These are phyloP conservation scores for Fonsecaea nubica DNA, from an alignment of 2,329 filamentous ascomycete genomes.

Conservation along the genomic window DNA sequence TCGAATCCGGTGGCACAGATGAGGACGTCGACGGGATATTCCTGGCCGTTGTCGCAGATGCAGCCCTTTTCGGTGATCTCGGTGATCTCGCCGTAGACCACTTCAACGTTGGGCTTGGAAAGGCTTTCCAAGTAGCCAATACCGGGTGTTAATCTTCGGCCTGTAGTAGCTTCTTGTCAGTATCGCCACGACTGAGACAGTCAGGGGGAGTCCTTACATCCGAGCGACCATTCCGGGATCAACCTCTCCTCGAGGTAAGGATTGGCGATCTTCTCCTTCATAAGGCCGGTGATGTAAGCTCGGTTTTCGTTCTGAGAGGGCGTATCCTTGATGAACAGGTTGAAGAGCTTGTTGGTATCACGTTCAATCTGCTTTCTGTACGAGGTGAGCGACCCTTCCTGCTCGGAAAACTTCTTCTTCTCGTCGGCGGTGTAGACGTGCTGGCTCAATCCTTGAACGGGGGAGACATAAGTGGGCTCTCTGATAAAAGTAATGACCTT, in stretches of 20 bases:
- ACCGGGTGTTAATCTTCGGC: constrained; percentile 57
- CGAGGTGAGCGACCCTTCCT: constrained; percentile 34
- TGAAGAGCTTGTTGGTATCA: constrained; percentile 39
- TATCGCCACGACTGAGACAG: too few relatives aligned
- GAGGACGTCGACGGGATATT: constrained; percentile 43
- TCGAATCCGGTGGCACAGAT: constrained; percentile 49
- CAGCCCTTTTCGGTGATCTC: constrained; percentile 44
- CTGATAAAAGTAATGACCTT: constrained; percentile 45
- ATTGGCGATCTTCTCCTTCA: constrained; percentile 38
- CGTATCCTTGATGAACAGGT: constrained; percentile 27
- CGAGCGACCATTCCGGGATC: constrained; percentile 36
- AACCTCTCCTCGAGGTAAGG: constrained; percentile 33
- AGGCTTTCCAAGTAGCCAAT: constrained; percentile 38
- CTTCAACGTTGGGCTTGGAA: constrained; percentile 36
- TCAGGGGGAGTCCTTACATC: neutral
- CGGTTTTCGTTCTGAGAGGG: constrained; percentile 29
- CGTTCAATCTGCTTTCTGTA: constrained; percentile 33
- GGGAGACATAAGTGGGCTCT: constrained; percentile 33
- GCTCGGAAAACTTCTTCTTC: constrained; percentile 29
- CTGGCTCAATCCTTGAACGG: constrained; percentile 32
- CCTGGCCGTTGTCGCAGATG: constrained; percentile 42
- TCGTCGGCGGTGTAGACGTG: constrained; percentile 38
- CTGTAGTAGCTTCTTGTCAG: neutral
- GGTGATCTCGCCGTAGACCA: constrained; percentile 7
- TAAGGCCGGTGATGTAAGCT: constrained; percentile 31